phyloP scores from a whole-genome alignment of 768 basidiomycete genomes.

The Mycena chlorophos region DNA sequence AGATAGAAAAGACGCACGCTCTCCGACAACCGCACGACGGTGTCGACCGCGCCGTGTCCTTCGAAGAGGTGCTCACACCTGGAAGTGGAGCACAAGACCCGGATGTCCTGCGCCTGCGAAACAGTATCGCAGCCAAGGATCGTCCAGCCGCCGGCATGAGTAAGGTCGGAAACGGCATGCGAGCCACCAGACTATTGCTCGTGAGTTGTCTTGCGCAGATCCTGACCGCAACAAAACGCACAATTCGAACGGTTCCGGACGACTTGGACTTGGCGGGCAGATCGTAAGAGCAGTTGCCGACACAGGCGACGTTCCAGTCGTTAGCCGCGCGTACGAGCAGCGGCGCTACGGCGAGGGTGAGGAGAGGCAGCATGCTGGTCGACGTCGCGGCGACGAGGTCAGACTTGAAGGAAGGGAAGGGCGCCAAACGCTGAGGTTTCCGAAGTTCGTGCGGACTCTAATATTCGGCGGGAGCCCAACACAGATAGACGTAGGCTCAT shows the following conservation, averaged over 20 bases:
- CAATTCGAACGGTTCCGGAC: neutral
- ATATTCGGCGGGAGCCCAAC: no score
- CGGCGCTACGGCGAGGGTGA: neutral
- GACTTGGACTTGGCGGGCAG: neutral
- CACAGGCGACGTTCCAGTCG: neutral
- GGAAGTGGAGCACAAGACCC: constrained; percentile 17
- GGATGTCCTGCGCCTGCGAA: constrained; percentile 14
- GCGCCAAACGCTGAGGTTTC: no score
- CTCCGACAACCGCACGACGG: constrained; percentile 13
- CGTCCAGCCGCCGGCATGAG: constrained; percentile 20
- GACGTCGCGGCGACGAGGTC: no score
- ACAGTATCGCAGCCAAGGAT: constrained; percentile 15
- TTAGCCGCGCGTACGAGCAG: neutral
- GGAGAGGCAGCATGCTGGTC: no score
- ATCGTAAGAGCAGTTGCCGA: neutral
- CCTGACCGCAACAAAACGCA: neutral
- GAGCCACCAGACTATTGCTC: constrained; percentile 5
- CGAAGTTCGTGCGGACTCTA: no score
- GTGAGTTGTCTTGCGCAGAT: neutral
- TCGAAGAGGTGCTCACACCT: constrained; percentile 17
- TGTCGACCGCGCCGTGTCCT: constrained; percentile 18
- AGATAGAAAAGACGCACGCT: constrained; percentile 4
- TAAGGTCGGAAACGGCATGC: constrained; percentile 20
- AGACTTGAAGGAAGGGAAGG: no score
- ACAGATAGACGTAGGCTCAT: no score